phyloP scores from a whole-genome alignment of 148 eudicot species.

The Cornus suecica region DNA sequence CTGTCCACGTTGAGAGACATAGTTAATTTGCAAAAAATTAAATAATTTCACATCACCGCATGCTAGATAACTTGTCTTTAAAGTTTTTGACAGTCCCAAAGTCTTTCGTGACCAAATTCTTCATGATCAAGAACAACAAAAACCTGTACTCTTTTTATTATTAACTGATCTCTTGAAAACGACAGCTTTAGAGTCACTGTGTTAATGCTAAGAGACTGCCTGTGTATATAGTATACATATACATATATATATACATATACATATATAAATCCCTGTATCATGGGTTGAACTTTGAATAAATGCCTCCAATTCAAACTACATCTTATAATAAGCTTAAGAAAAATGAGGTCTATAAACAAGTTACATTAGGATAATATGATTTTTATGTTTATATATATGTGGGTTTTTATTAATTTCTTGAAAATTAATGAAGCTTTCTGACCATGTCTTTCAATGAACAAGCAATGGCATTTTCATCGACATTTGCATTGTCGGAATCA shows the following conservation, averaged over 20 bases:
- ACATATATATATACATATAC: background rate
- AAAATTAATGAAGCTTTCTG: constrained; percentile 44
- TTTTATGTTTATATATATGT: background rate
- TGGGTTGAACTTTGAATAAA: constrained; percentile 59
- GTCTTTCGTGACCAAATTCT: background rate
- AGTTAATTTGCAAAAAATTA: no score
- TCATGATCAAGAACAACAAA: background rate
- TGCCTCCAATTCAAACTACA: constrained; percentile 71
- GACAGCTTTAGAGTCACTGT: constrained; percentile 7
- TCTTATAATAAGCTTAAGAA: background rate
- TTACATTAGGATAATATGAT: background rate
- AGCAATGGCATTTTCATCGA: constrained; percentile 29
- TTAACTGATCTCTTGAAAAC: background rate
- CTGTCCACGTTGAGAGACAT: background rate
- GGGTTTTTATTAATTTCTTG: constrained; percentile 23
- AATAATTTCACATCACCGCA: background rate
- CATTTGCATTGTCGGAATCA: constrained; percentile 16
- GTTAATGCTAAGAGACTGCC: constrained; percentile 6
- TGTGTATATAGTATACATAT: no score
- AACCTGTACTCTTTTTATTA: background rate
- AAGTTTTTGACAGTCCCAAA: background rate
- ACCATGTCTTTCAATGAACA: constrained; percentile 31
- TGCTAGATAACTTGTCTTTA: background rate
- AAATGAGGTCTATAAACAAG: background rate
- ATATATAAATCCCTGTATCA: constrained; percentile 41